Evolutionary conservation across 768 basidiomycete genomes (phyloP), one percentile per base, ranked within the genome.

Genomic region (Calocybe indica): DNA sequence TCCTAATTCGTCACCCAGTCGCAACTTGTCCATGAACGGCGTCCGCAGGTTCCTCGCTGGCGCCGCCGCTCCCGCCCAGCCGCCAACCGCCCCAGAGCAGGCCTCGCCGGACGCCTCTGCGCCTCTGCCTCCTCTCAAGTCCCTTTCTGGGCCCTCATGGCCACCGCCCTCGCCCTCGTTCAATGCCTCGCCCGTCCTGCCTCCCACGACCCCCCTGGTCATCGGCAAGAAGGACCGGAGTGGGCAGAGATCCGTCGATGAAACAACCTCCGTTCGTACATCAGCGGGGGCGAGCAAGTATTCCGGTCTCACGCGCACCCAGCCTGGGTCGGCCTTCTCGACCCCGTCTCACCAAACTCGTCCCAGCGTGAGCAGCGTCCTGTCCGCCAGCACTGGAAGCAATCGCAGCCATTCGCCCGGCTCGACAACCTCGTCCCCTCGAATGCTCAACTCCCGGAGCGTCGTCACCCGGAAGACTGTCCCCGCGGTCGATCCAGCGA

Each of bases 31-130:
- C 60, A 85, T 86, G 84, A 83, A 85, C 75, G 82, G 82, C 58
- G 82, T 85, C 52, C 83, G 82, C 56, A 76, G 80, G 67, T 72
- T 85, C 55, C 73, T 84, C 47, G 72, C 68, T 40, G 73, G 72
- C 47, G 70, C 67, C 43, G 55, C 68, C 43, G 43, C 62, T 29
- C 46, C 63, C 50, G 60, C 63, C 45, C 54, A 66, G 43, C 67
- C 65, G 10, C 55, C 56, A 33, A 22, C 54, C 1, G 38, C 35
- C 9, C 56, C 58, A 49, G 52, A 59, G 46, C 56, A 47, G 46
- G 53, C 39, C 45, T 37, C 46, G 45, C 52, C 53, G 37, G 38
- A 46, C 43, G 51, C 49, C 58, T 45, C 52, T 61, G 39, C 64
- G 56, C 36, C 55, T 61, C 13, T 56, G 53, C 40, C 69, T 49